Conservation (phyloP, 495 filamentous ascomycete species). For the Oidiodendron maius region DNA sequence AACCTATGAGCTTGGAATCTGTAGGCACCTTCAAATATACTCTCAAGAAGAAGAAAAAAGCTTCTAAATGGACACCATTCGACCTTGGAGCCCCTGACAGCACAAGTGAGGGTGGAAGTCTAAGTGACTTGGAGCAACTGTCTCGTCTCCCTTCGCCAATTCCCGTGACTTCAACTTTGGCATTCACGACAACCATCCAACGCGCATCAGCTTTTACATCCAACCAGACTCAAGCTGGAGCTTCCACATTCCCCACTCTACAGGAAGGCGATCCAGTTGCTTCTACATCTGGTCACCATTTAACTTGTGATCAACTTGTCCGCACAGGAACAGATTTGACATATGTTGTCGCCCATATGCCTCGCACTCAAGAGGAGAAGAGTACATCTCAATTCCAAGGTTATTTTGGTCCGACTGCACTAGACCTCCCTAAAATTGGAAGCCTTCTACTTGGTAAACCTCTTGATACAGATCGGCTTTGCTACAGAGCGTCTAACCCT, state of each 20-base stretch:
- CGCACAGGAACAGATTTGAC: too few relatives aligned
- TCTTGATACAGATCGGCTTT: not conserved
- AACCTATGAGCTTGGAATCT: not conserved
- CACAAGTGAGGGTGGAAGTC: not conserved
- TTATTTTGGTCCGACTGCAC: not conserved
- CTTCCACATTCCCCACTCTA: not conserved
- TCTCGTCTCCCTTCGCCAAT: not conserved
- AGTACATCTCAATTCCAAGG: not conserved
- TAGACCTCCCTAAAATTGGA: not conserved
- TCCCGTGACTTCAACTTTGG: not conserved
- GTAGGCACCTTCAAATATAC: conserved; percentile 1
- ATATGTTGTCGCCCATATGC: not conserved
- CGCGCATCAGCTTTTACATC: not conserved
- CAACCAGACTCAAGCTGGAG: not conserved
- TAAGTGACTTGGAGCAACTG: not conserved
- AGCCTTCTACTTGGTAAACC: not conserved
- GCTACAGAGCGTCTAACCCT: not conserved
- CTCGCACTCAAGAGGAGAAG: not conserved
- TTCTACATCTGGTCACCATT: not conserved
- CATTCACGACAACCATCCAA: not conserved
- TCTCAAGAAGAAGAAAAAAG: conserved; percentile 6
- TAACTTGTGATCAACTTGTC: not conserved
- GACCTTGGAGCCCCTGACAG: not conserved
- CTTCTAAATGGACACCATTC: not conserved
- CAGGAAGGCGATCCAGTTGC: not conserved